A percentile compares a stretch with the other conserved stretches of the same genome.
phyloP scores from a whole-genome alignment of 352 stramenopile genomes.

The Pythium utonaiense region DNA sequence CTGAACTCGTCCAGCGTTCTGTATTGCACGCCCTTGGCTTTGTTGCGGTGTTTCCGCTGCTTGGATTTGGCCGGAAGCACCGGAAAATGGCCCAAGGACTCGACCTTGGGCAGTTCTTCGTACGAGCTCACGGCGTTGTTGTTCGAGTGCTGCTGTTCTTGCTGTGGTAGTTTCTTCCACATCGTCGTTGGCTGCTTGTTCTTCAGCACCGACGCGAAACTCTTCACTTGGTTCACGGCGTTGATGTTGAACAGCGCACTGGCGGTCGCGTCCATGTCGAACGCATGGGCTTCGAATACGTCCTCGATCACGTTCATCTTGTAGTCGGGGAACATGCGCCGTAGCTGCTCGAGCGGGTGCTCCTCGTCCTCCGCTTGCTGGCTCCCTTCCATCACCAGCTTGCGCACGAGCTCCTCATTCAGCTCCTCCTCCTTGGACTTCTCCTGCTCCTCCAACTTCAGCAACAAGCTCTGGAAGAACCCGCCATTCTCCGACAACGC shows the following conservation, averaged over 20 bases:
- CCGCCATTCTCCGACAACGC: constrained; percentile 44
- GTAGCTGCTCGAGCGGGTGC: constrained; percentile 50
- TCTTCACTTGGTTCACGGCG: constrained; percentile 54
- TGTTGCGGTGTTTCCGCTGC: constrained; percentile 13
- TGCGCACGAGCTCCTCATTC: constrained; percentile 7
- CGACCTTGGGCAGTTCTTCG: constrained; percentile 32
- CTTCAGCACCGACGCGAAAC: constrained; percentile 48
- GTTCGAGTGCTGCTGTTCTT: background rate
- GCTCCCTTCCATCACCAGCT: constrained; percentile 17
- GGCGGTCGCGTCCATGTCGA: constrained; percentile 51
- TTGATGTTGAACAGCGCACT: constrained; percentile 54
- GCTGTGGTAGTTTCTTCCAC: constrained; percentile 11
- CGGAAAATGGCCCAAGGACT: constrained; percentile 54
- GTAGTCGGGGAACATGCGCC: constrained; percentile 55
- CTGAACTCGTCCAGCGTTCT: constrained; percentile 12
- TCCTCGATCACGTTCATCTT: constrained; percentile 58
- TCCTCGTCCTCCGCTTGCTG: constrained; percentile 23
- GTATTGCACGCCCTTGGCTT: constrained; percentile 4
- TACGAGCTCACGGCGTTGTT: constrained; percentile 8
- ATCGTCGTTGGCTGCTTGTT: constrained; percentile 14
- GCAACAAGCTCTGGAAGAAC: constrained; percentile 63
- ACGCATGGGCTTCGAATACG: constrained; percentile 52
- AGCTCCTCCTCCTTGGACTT: constrained; percentile 2
- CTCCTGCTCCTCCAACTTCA: constrained; percentile 53
- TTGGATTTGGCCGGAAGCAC: constrained; percentile 38